These are phyloP conservation scores for Aspergillus intermedius DNA, from an alignment of 2,329 filamentous ascomycete genomes.

Conservation along the genomic window DNA sequence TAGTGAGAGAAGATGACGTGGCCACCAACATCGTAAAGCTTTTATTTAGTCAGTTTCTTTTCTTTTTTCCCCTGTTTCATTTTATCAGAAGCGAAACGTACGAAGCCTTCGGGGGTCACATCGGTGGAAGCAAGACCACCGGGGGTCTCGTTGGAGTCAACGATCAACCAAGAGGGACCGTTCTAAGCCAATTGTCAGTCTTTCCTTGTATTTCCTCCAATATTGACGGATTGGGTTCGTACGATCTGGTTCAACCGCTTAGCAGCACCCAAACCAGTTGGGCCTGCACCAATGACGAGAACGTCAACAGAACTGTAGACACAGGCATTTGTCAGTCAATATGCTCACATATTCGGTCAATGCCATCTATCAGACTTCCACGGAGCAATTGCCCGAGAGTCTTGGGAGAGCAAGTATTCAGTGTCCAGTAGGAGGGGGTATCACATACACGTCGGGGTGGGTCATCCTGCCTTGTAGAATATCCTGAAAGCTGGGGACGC, in stretches of 20 bases:
- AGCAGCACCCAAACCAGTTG: slow-evolving; percentile 93
- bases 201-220: background rate
- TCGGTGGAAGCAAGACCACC: slow-evolving; percentile 96
- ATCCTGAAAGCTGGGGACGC: slow-evolving; percentile 41
- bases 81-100: slow-evolving; percentile 49
- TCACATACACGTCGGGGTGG: slow-evolving; percentile 39
- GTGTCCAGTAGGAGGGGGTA: background rate
- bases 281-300: slow-evolving; percentile 94
- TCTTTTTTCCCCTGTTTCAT: background rate
- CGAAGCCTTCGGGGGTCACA: slow-evolving; percentile 90
- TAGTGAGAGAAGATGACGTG: slow-evolving; percentile 99
- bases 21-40: slow-evolving; percentile 98
- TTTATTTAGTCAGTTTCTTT: slow-evolving; percentile 13
- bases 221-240: slow-evolving; percentile 32
- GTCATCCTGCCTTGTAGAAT: slow-evolving; percentile 42
- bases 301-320: slow-evolving; percentile 77
- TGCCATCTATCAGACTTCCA: background rate
- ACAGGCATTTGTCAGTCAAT: slow-evolving; percentile 10
- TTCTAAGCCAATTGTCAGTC: slow-evolving; percentile 51
- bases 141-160: slow-evolving; percentile 85
- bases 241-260: slow-evolving; percentile 97
- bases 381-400: background rate
- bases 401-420: background rate
- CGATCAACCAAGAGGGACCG: slow-evolving; percentile 89
- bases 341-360: background rate